Conservation (phyloP, 2,329 filamentous ascomycete genomes). For the Calonectria multiphialidica region DNA sequence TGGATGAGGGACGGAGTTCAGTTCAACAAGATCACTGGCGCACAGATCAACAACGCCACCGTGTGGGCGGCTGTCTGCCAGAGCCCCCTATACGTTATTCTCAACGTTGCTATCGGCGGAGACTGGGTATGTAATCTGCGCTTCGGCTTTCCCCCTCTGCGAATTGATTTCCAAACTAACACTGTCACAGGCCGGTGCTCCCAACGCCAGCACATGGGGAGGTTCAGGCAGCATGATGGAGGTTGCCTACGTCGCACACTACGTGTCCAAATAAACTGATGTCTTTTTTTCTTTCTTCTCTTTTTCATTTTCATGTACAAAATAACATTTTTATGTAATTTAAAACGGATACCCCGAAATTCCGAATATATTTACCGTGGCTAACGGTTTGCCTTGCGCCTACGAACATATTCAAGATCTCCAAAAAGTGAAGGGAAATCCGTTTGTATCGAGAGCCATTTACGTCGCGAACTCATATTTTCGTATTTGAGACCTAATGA, state of each 20-base stretch:
- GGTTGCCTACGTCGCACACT: conserved; percentile 58
- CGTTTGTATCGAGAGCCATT: neutral
- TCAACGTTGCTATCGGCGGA: conserved; percentile 69
- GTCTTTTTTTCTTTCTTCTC: neutral
- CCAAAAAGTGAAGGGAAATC: neutral
- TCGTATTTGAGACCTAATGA: neutral
- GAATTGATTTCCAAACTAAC: neutral
- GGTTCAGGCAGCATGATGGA: conserved; percentile 60
- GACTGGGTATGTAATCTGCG: conserved; percentile 57
- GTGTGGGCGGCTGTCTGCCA: conserved; percentile 65
- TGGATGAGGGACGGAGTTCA: conserved; percentile 62
- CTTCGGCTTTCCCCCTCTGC: neutral
- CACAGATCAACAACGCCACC: conserved; percentile 56
- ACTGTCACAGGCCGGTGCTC: conserved; percentile 57
- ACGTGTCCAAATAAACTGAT: conserved; percentile 14
- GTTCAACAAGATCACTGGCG: conserved; percentile 59
- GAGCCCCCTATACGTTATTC: conserved; percentile 62
- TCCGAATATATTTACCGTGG: neutral
- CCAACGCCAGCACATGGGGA: conserved; percentile 57
- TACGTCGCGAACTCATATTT: neutral
- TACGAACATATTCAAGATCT: neutral
- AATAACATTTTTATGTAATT: neutral
- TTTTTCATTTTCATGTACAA: no score
- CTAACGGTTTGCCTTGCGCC: neutral
- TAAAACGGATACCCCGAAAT: neutral